Conservation (phyloP, 768 basidiomycete genomes). For the Hypholoma fasciculare region DNA sequence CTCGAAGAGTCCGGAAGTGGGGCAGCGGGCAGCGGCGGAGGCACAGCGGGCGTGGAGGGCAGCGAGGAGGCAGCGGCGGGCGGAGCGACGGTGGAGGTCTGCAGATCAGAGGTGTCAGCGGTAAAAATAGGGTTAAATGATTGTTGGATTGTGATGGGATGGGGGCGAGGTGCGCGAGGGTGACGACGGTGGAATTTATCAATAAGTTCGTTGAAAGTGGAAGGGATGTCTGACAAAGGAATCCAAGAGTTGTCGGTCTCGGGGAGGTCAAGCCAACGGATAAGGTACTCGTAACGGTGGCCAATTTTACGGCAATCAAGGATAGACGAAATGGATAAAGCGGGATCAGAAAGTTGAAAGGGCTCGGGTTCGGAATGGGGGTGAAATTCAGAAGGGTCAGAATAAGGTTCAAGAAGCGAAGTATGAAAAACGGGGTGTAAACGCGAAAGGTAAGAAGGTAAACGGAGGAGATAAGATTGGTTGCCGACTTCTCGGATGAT, state of each 20-base stretch:
- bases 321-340: conserved; percentile 21
- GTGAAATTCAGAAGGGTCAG: conserved; percentile 32
- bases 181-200: conserved; percentile 34
- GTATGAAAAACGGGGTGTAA: conserved; percentile 41
- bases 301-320: conserved; percentile 34
- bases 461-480: conserved; percentile 26
- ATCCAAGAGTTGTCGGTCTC: conserved; percentile 35
- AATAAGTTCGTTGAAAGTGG: conserved; percentile 25
- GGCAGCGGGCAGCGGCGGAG: background rate
- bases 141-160: conserved; percentile 12
- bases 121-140: background rate
- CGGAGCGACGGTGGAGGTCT: background rate
- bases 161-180: conserved; percentile 29
- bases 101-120: background rate
- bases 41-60: background rate
- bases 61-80: background rate
- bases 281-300: conserved; percentile 35
- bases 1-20: background rate
- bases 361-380: conserved; percentile 22
- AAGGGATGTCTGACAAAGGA: conserved; percentile 34
- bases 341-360: conserved; percentile 19
- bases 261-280: conserved; percentile 23
- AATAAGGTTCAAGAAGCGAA: conserved; percentile 34
- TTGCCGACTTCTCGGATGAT: conserved; percentile 16
- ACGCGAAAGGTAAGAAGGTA: conserved; percentile 31